These are phyloP conservation scores for Fragaria nilgerrensis DNA, from an alignment of 306 rosid genomes.

Conservation along the genomic window DNA sequence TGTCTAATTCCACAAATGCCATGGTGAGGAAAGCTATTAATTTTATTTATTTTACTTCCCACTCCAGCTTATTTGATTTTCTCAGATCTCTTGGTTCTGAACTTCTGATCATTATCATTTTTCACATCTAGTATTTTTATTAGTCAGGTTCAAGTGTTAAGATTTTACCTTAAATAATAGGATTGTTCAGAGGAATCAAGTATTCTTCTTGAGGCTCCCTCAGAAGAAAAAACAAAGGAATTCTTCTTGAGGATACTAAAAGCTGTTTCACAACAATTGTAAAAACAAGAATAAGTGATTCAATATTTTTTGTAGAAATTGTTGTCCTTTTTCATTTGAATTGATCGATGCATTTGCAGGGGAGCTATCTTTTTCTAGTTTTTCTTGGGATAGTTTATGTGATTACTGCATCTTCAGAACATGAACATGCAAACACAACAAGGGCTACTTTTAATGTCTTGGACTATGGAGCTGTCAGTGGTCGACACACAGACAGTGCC, in stretches of 20 bases:
- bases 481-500: conserved; percentile 28
- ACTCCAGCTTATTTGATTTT: neutral
- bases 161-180: neutral
- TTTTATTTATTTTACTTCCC: neutral
- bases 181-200: neutral
- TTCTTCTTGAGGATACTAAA: neutral
- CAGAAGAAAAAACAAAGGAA: neutral
- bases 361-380: neutral
- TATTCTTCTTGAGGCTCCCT: neutral
- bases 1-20: conserved; percentile 14
- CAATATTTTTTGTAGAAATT: neutral
- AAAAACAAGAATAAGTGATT: neutral
- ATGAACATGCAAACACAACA: conserved; percentile 1
- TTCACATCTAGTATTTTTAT: neutral
- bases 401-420: conserved; percentile 1
- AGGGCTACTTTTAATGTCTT: conserved; percentile 16
- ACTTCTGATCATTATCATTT: neutral
- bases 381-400: conserved; percentile 24
- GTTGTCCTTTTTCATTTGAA: neutral
- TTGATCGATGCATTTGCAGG: conserved; percentile 19
- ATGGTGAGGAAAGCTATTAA: conserved; percentile 8
- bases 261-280: neutral
- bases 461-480: conserved; percentile 34
- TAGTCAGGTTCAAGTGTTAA: neutral
- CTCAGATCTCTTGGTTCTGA: neutral